Evolutionary conservation across 495 filamentous ascomycete species (phyloP), one percentile per base, ranked within the genome.

Genomic region (Trichodelitschia bisporula): DNA sequence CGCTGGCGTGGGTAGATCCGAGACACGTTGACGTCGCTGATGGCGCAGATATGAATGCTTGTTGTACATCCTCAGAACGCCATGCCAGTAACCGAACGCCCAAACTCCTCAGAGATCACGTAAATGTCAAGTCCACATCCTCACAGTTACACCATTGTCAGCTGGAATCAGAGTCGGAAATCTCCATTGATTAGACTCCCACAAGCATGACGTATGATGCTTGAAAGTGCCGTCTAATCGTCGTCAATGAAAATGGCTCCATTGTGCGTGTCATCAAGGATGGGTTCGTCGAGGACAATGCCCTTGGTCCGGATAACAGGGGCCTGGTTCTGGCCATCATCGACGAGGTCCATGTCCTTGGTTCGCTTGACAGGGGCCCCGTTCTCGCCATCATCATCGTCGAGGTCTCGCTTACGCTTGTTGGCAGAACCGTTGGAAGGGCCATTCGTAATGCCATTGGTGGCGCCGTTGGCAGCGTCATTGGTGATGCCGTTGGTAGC

Each of bases 241-340:
- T 80, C 73, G 15, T 77, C 69, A 41, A 89, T 82, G 32, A 77
- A 40, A 38, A 89, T 83, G 5, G 71, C 68, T 14, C 73, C 74
- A 23, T 62, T 63, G 1, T 53, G 56, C 4, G 50, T 40, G 35
- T 72, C 72, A 32, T 77, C 64, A 9, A 62, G 28, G 13, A 66
- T 40, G 14, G n/a, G n/a, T n/a, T n/a, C n/a, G n/a, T n/a, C n/a
- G n/a, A n/a, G n/a, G n/a, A n/a, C n/a, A n/a, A n/a, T n/a, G n/a
- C n/a, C n/a, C n/a, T n/a, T n/a, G n/a, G n/a, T n/a, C n/a, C n/a
- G n/a, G n/a, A n/a, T n/a, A n/a, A 66, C 54, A 19, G 57, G 39
- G 16, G 51, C 43, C 20, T 49, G 42, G 3, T 47, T 48, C 27
- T 51, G 45, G 1, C 40, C 29, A 3, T 49, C 40, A 12, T 37